Percentiles rank a stretch among this genome's conserved stretches.
Evolutionary conservation across 805 yeast genomes (phyloP).

Genomic region (Candida succiphila): DNA sequence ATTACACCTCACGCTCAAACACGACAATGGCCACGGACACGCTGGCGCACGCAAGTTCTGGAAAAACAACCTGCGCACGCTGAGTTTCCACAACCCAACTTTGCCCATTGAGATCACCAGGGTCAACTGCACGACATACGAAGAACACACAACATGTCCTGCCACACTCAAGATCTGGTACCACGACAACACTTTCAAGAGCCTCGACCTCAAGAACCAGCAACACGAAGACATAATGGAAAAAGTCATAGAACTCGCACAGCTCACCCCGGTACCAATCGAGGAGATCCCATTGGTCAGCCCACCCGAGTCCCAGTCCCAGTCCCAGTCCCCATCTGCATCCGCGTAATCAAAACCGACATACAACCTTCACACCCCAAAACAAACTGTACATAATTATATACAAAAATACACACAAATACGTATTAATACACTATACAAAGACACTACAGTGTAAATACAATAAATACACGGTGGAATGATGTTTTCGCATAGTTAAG

Average conservation of each 20-base stretch:
- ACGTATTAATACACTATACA: no score
- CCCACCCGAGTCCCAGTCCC: neutral
- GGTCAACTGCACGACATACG: slow-evolving; percentile 31
- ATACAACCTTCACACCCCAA: no score
- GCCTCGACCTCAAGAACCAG: slow-evolving; percentile 45
- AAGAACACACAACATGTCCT: slow-evolving; percentile 35
- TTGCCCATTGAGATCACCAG: slow-evolving; percentile 52
- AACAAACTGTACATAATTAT: neutral
- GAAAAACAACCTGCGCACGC: slow-evolving; percentile 63
- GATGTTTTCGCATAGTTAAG: no score
- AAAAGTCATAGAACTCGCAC: slow-evolving; percentile 39
- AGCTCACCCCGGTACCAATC: slow-evolving; percentile 41
- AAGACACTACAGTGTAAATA: no score
- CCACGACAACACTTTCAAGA: slow-evolving; percentile 25
- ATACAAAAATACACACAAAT: neutral
- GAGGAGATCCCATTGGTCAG: slow-evolving; percentile 27
- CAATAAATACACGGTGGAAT: no score
- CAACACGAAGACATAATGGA: slow-evolving; percentile 43
- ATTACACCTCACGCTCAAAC: slow-evolving; percentile 46
- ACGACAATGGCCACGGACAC: slow-evolving; percentile 39
- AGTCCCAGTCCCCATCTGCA: neutral
- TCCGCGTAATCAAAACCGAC: neutral
- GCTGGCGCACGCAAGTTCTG: slow-evolving; percentile 69
- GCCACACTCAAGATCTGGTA: slow-evolving; percentile 32
- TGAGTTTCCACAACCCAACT: slow-evolving; percentile 76